Evolutionary conservation across 1,284 basidiomycete species (phyloP), one percentile per base, ranked within the genome.

Genomic region (Chalciporus sp.): DNA sequence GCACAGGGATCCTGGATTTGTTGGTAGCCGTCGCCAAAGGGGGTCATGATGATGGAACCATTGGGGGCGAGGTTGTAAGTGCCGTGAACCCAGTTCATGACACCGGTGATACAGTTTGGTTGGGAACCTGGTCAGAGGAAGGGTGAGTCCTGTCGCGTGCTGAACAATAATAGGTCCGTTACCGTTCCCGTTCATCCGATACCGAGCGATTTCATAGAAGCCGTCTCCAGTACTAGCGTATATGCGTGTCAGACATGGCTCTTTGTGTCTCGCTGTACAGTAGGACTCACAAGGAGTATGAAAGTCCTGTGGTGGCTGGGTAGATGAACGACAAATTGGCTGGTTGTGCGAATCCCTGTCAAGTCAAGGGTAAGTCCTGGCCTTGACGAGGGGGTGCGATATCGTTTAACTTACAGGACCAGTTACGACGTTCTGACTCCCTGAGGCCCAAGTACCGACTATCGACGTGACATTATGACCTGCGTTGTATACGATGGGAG

Each of bases 1-100:
- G 88, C 89, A 66, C 95, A 98, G 0, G 92, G 86, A 62, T 95
- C 88, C 76, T 98, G 93, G 45, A 96, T 82, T 75, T 95, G 93
- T 69, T 95, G 92, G 72, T 83, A 92, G 14, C 94, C 94, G 68
- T 97, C 94, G 14, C 77, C 80, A 59, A 90, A 82, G 2, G 93
- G 90, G 2, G 66, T 75, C 64, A 92, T 73, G 39, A 80, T 67
- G 56, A 97, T 85, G 11, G 91, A 92, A 11, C 92, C 92, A 68
- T 96, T 94, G 52, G 74, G 29, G 56, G 83, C 73, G 42, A 92
- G 71, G 1, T 66, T 56, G 72, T 89, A 94, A 28, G 71, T 84
- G 19, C 95, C 95, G 71, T 97, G 95, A 60, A 84, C 84, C 90
- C 91, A 97, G 67, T 84, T 82, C 66, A 96, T 81, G 65, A 89